A percentile compares a stretch with the other conserved stretches of the same genome.
These are phyloP conservation scores for Cercospora janseana DNA, from an alignment of 2,329 filamentous ascomycete species.

Conservation along the genomic window DNA sequence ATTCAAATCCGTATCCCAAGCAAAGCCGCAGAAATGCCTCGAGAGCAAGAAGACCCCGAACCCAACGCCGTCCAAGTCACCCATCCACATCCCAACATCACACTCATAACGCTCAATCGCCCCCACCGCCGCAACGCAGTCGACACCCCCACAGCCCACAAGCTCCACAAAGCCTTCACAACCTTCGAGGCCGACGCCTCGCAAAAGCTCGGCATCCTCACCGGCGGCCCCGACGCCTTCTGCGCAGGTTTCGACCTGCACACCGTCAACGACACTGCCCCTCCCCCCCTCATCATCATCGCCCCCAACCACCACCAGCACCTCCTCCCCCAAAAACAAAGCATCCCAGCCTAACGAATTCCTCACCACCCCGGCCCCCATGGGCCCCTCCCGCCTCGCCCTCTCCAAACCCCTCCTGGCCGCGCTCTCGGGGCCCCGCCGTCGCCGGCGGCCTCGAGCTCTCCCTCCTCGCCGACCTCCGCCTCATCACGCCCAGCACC, in stretches of 20 bases:
- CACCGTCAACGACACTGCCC: slow-evolving; percentile 38
- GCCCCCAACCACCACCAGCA: not conserved
- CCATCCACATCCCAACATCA: slow-evolving; percentile 45
- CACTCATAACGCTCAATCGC: slow-evolving; percentile 57
- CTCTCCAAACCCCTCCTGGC: slow-evolving; percentile 54
- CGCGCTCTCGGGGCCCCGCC: slow-evolving; percentile 53
- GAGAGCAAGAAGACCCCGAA: slow-evolving; percentile 2
- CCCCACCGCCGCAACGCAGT: slow-evolving; percentile 53
- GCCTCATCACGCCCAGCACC: slow-evolving; percentile 54
- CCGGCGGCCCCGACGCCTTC: slow-evolving; percentile 50
- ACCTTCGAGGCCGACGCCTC: slow-evolving; percentile 50
- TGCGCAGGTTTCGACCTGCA: slow-evolving; percentile 56
- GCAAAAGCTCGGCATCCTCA: slow-evolving; percentile 50
- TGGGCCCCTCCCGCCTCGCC: slow-evolving; percentile 53
- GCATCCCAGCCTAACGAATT: too few species aligned
- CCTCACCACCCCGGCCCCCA: slow-evolving; percentile 46
- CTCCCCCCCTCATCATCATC: not conserved
- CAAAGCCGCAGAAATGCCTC: too few species aligned
- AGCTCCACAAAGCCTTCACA: slow-evolving; percentile 50
- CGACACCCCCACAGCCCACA: slow-evolving; percentile 48
- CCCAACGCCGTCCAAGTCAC: slow-evolving; percentile 26
- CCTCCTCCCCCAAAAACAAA: too few species aligned
- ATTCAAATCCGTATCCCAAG: too few species aligned
- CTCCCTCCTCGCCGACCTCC: slow-evolving; percentile 53
- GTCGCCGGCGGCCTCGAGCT: slow-evolving; percentile 57